Evolutionary conservation across 1,284 basidiomycete species (phyloP).

Genomic region (Peniophora sp.): DNA sequence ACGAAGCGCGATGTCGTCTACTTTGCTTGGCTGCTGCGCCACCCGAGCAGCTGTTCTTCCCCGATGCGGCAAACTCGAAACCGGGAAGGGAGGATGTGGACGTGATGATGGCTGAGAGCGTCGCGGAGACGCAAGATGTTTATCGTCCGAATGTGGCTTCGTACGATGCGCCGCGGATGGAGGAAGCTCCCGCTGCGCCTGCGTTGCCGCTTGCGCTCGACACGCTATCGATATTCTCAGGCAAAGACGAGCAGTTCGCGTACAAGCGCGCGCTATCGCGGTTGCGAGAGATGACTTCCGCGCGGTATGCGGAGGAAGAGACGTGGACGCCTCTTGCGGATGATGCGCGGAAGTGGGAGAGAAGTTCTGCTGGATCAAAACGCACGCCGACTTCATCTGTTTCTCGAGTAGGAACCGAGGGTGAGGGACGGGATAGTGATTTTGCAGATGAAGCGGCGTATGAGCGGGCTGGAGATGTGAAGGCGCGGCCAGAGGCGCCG

Average conservation of each 20-base stretch:
- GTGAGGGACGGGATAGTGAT: background rate
- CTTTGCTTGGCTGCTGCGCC: slow-evolving; percentile 38
- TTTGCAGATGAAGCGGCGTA: slow-evolving; percentile 2
- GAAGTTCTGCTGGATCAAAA: background rate
- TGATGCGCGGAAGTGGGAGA: slow-evolving; percentile 30
- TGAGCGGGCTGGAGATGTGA: background rate
- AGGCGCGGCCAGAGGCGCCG: slow-evolving; percentile 28
- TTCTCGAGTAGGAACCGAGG: background rate
- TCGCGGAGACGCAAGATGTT: slow-evolving; percentile 48
- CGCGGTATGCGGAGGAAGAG: slow-evolving; percentile 35
- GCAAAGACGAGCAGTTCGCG: slow-evolving; percentile 62
- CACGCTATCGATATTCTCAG: slow-evolving; percentile 57
- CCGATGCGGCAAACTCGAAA: slow-evolving; percentile 29
- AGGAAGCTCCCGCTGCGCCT: slow-evolving; percentile 21
- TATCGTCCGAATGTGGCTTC: slow-evolving; percentile 55
- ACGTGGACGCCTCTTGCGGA: slow-evolving; percentile 37
- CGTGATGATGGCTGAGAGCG: slow-evolving; percentile 52
- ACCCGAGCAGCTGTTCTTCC: slow-evolving; percentile 54
- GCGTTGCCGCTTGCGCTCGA: slow-evolving; percentile 26
- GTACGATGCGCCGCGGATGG: slow-evolving; percentile 40
- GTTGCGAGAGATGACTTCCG: slow-evolving; percentile 58
- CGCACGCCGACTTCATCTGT: background rate
- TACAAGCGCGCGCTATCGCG: slow-evolving; percentile 65
- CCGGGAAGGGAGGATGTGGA: slow-evolving; percentile 24
- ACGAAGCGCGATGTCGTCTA: slow-evolving; percentile 37